Conservation (phyloP, 257 asterid genomes). For the Petrea volubilis region DNA sequence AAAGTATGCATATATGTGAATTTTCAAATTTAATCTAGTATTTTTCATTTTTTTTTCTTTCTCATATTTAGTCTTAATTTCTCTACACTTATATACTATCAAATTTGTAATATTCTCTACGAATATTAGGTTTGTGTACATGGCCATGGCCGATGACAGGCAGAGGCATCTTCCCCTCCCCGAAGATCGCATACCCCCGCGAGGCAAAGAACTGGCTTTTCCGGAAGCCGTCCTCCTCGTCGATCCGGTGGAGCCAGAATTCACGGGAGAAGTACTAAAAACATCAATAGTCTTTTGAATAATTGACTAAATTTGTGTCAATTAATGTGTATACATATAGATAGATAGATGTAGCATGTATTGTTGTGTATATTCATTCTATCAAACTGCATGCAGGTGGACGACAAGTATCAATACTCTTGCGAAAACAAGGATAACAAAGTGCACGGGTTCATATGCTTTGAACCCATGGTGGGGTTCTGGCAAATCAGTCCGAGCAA, state of each 20-base stretch:
- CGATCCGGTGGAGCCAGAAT: conserved; percentile 37
- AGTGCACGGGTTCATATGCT: conserved; percentile 39
- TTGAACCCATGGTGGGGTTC: conserved; percentile 42
- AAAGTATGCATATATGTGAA: conserved; percentile 37
- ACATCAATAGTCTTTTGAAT: too few species aligned
- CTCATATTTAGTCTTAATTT: too few species aligned
- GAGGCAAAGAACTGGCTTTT: conserved; percentile 34
- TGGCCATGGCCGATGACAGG: conserved; percentile 35
- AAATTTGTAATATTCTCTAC: too few species aligned
- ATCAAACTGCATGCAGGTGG: conserved; percentile 26
- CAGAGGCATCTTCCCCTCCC: conserved; percentile 36
- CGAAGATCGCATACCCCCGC: conserved; percentile 33
- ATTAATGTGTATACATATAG: not conserved
- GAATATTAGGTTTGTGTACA: conserved; percentile 29
- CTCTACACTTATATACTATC: too few species aligned
- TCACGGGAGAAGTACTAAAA: conserved; percentile 42
- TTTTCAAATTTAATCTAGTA: too few species aligned
- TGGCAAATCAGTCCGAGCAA: conserved; percentile 48
- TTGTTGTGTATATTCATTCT: not conserved
- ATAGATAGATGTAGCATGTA: too few species aligned
- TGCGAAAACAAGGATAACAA: conserved; percentile 37
- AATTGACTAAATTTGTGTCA: not conserved
- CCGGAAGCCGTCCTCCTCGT: conserved; percentile 44
- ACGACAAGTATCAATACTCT: conserved; percentile 45
- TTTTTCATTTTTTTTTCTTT: too few species aligned